Evolutionary conservation across 345 rosid genomes (phyloP).

Genomic region (Eutrema yunnanense): DNA sequence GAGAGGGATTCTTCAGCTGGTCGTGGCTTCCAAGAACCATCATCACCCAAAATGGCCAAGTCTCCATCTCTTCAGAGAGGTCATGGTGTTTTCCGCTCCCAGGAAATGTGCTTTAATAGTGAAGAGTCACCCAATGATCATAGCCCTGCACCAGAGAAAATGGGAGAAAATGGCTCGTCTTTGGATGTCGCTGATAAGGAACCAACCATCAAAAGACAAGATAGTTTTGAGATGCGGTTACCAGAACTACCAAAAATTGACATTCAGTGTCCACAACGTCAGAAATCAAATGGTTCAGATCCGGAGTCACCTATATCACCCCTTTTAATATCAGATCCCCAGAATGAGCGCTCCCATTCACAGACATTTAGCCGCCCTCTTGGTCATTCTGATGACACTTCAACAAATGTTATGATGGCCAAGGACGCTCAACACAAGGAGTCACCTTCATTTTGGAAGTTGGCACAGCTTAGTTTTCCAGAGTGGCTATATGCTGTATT

Average conservation of each 20-base stretch:
- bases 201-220: slow-evolving; percentile 92
- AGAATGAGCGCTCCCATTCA: slow-evolving; percentile 96
- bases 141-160: slow-evolving; percentile 74
- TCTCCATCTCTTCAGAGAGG: slow-evolving; percentile 96
- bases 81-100: slow-evolving; percentile 48
- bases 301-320: slow-evolving; percentile 99
- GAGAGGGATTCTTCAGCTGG: slow-evolving; percentile 90
- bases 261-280: slow-evolving; percentile 58
- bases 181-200: slow-evolving; percentile 66
- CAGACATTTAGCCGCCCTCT: slow-evolving; percentile 94
- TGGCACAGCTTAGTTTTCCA: slow-evolving; percentile 90
- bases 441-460: slow-evolving; percentile 85
- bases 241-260: slow-evolving; percentile 95
- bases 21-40: slow-evolving; percentile 77
- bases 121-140: slow-evolving; percentile 69
- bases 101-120: slow-evolving; percentile 47
- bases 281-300: slow-evolving; percentile 81
- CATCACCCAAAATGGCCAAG: slow-evolving; percentile 79
- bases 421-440: slow-evolving; percentile 49
- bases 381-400: slow-evolving; percentile 70
- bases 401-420: slow-evolving; percentile 41
- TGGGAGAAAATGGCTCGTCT: slow-evolving; percentile 63
- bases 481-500: slow-evolving; percentile 98
- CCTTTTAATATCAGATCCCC: slow-evolving; percentile 93
- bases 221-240: slow-evolving; percentile 92